Percentiles rank a stretch among this genome's conserved stretches.
phyloP scores from a whole-genome alignment of 176 grass and related monocot species.

The Oryza brachyantha region DNA sequence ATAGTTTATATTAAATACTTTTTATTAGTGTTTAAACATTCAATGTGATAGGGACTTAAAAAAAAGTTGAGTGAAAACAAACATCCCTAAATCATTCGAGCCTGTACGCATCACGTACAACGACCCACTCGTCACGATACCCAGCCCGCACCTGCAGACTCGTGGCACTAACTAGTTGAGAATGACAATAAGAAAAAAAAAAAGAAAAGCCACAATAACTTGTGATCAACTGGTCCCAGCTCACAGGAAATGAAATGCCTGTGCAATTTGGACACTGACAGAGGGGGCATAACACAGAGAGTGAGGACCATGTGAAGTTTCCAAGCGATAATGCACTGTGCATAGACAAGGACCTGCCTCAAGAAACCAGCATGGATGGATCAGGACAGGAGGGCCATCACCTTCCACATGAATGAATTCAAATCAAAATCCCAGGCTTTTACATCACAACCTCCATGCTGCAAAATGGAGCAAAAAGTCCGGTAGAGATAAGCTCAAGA shows the following conservation, averaged over 20 bases:
- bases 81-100: not conserved
- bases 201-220: not conserved
- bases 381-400: not conserved
- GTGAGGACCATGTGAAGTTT: not conserved
- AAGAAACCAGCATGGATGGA: slow-evolving; percentile 16
- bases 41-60: too few species aligned
- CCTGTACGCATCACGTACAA: not conserved
- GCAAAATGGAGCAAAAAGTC: not conserved
- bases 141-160: not conserved
- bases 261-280: not conserved
- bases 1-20: too few species aligned
- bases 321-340: not conserved
- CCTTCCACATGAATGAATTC: not conserved
- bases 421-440: not conserved
- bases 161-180: not conserved
- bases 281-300: not conserved
- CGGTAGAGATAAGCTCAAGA: not conserved
- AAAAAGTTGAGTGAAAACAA: too few species aligned
- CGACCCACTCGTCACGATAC: not conserved
- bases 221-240: not conserved
- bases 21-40: too few species aligned
- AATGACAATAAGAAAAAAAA: not conserved
- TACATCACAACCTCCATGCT: not conserved
- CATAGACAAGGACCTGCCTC: not conserved
- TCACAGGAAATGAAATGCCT: not conserved